These are phyloP conservation scores for Penicillium antarcticum DNA, from an alignment of 495 filamentous ascomycete genomes.

Conservation along the genomic window DNA sequence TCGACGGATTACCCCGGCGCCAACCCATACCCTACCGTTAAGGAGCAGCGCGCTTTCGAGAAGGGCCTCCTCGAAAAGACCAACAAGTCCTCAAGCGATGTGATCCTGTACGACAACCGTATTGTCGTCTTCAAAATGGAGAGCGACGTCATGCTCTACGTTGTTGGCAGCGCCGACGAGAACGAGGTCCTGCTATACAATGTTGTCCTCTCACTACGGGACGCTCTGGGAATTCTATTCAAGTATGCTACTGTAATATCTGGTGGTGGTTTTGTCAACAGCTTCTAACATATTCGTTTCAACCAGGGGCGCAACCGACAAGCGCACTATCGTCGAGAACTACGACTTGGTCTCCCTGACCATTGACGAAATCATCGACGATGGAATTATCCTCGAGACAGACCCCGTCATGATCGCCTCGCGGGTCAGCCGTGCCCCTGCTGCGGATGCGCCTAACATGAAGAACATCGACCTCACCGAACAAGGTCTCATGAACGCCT, in stretches of 20 bases:
- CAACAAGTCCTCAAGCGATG: conserved; percentile 88
- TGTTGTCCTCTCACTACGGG: conserved; percentile 81
- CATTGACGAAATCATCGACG: conserved; percentile 94
- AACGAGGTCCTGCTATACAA: conserved; percentile 97
- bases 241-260: conserved; percentile 57
- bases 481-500: conserved; percentile 91
- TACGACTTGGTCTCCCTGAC: conserved; percentile 90
- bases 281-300: background rate
- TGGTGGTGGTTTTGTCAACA: background rate
- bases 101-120: conserved; percentile 93
- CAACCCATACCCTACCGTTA: conserved; percentile 84
- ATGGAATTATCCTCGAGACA: conserved; percentile 94
- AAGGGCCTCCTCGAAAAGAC: conserved; percentile 96
- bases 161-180: conserved; percentile 87
- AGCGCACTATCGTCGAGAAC: conserved; percentile 96
- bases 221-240: conserved; percentile 86
- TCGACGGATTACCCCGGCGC: conserved; percentile 57
- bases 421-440: conserved; percentile 86
- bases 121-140: conserved; percentile 97
- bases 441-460: conserved; percentile 81
- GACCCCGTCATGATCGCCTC: conserved; percentile 90
- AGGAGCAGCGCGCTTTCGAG: conserved; percentile 93
- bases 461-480: conserved; percentile 93
- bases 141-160: conserved; percentile 95
- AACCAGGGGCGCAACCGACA: conserved; percentile 83